phyloP scores from a whole-genome alignment of 2,329 filamentous ascomycete species.

The Parastagonospora avenae region DNA sequence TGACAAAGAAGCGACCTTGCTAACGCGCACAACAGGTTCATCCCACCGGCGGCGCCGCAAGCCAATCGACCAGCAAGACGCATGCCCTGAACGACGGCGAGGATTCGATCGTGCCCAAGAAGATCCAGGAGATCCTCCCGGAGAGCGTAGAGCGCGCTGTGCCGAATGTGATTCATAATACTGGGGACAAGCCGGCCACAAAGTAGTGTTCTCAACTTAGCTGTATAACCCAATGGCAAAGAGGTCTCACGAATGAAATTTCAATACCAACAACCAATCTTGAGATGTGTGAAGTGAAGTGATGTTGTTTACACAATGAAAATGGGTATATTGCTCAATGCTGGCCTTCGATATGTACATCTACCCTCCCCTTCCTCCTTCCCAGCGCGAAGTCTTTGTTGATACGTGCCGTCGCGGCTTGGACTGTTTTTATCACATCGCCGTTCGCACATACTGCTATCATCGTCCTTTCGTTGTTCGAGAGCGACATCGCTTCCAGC shows the following conservation, averaged over 20 bases:
- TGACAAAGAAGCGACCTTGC: neutral
- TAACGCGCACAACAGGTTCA: conserved; percentile 36
- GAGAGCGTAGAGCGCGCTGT: conserved; percentile 52
- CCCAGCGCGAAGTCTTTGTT: conserved; percentile 26
- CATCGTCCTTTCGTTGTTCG: conserved; percentile 17
- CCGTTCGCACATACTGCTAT: conserved; percentile 29
- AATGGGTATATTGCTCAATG: neutral
- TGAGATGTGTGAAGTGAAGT: neutral
- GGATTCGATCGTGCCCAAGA: conserved; percentile 49
- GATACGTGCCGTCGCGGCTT: conserved; percentile 18
- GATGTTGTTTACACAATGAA: neutral
- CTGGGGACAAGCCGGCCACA: conserved; percentile 24
- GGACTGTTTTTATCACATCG: conserved; percentile 11
- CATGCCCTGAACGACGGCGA: conserved; percentile 48
- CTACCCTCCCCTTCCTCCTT: conserved; percentile 15
- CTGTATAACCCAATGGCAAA: too few relatives aligned
- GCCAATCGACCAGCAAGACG: conserved; percentile 40
- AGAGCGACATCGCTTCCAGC: neutral
- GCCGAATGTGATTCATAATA: conserved; percentile 53
- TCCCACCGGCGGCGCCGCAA: conserved; percentile 43
- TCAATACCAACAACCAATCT: too few relatives aligned
- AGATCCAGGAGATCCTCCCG: conserved; percentile 51
- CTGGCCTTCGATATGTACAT: conserved; percentile 21
- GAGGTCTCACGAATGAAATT: too few relatives aligned
- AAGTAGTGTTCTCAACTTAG: neutral